Evolutionary conservation across 2,329 filamentous ascomycete genomes (phyloP), one percentile per base, ranked within the genome.

Genomic region (Scedosporium boydii): DNA sequence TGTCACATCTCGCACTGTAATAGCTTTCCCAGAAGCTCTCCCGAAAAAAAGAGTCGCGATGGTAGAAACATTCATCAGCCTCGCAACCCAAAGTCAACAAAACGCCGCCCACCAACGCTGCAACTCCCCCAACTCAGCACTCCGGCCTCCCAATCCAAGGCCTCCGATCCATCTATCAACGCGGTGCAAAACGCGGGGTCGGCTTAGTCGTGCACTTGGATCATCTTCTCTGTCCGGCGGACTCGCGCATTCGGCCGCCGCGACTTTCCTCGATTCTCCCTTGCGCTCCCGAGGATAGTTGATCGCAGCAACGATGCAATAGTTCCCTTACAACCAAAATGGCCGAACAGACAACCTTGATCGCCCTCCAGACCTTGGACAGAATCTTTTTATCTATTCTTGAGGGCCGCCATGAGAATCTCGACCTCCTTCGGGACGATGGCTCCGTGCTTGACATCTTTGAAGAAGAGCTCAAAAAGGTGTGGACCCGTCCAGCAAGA

Each of bases 331-430:
- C 66, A 65, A 71, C 69, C 74, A 78, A 70, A 67, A 93, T 95
- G 91, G 86, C 88, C 73, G 87, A 89, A 71, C 79, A 85, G 72
- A 87, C 87, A 73, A 85, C 83, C 71, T 82, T 96, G 71, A 87
- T 88, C 71, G 85, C 87, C 75, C 85, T 98, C 70, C 87, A 93
- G 78, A 87, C 86, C 74, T 86, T 99, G 69, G 90, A 96, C 75
- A 86, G 89, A 73, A 92, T 96, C 77, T 85, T 99, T 65, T 80
- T 89, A 68, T 87, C 88, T 63, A 82, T 95, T 68, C 84, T 85
- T 66, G 87, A 95, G 70, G 84, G 86, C 63, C 85, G 88, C 60
- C 76, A 77, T 61, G 78, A 80, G 55, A 77, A 76, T 63, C 81
- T 86, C 38, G 87, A 89, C 68, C 78, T 89, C 55, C 83, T 93